These are phyloP conservation scores for Psilocybe cyanescens DNA, from an alignment of 768 basidiomycete genomes.

Conservation along the genomic window DNA sequence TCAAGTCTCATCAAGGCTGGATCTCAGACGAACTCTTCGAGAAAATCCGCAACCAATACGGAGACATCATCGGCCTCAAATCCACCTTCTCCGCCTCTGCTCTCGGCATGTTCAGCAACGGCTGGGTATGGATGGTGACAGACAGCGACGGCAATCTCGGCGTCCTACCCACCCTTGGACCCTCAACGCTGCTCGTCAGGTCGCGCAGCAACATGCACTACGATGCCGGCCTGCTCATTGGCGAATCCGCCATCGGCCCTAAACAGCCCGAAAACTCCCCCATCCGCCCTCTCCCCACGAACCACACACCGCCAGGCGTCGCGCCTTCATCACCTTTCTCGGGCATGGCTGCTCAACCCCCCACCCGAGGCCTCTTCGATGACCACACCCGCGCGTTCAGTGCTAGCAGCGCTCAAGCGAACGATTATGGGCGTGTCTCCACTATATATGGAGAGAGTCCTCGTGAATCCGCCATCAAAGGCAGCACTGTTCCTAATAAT, in stretches of 20 bases:
- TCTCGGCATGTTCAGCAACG: slow-evolving; percentile 76
- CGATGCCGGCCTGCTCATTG: slow-evolving; percentile 20
- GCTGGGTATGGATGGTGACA: slow-evolving; percentile 89
- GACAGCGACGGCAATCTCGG: slow-evolving; percentile 64
- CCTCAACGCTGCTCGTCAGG: slow-evolving; percentile 84
- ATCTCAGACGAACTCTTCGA: slow-evolving; percentile 36
- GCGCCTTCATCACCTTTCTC: slow-evolving; percentile 47
- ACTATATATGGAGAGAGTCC: slow-evolving; percentile 1
- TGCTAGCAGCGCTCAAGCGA: not conserved
- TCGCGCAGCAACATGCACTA: slow-evolving; percentile 43
- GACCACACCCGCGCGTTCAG: slow-evolving; percentile 16
- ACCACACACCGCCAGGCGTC: slow-evolving; percentile 28
- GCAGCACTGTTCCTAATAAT: slow-evolving; percentile 23
- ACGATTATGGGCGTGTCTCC: not conserved
- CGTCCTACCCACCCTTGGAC: slow-evolving; percentile 84
- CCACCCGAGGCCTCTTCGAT: slow-evolving; percentile 30
- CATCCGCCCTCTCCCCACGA: slow-evolving; percentile 21
- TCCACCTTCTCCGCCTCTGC: slow-evolving; percentile 78
- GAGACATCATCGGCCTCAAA: slow-evolving; percentile 69
- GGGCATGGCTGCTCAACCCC: slow-evolving; percentile 35
- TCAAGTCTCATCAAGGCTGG: slow-evolving; percentile 38
- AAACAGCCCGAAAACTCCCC: slow-evolving; percentile 21
- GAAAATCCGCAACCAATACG: slow-evolving; percentile 55
- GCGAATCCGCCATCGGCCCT: slow-evolving; percentile 19
- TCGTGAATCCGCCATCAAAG: slow-evolving; percentile 12